Base-by-base conservation (phyloP, 257 asterid genomes). In the Capsicum rhomboideum region DNA sequence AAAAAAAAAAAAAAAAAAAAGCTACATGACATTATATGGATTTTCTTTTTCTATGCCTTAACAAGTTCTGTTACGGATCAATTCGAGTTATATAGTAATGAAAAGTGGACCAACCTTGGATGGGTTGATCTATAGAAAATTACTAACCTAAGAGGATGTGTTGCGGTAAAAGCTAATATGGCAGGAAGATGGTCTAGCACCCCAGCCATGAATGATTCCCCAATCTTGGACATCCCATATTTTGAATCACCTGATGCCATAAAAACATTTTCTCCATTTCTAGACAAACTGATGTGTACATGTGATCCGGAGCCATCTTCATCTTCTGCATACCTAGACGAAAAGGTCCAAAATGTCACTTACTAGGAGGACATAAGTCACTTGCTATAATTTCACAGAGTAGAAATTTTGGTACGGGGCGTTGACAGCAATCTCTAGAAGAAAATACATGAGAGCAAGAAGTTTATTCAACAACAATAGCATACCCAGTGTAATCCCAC, bases 191-290 rank as follows among this genome's bases (percentile, higher is more conserved):
- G 99, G 79, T 88, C 54, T 81, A 93, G 88, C 59, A 96, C 98
- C 67, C 99, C 98, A n/a, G 99, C 98, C 99, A 96, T 93, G 94
- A 94, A 94, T 87, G 91, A 92, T 90, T 91, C 95, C 72, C 98
- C 99, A 8, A 89, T 84, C 89, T 86, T 88, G 84, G 97, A 91
- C 86, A 96, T 94, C 50, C 98, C 99, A 64, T 93, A 86, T 84
- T 89, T 20, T 63, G 83, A 87, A 86, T 90, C 94, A 13, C 85
- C 89, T 50, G 42, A 81, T 37, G 90, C 95, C 92, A 91, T 91
- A 80, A 94, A 96, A 54, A 92, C 92, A 75, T 94, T 96, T 87
- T 91, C 87, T 56, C 97, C 99, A 50, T 94, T 88, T 85, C 88
- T 85, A 21, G 92, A 93, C 86, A 96, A 85, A 90, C 98, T 96